Evolutionary conservation across 805 yeast genomes (phyloP).

Genomic region (Clavispora fructus): DNA sequence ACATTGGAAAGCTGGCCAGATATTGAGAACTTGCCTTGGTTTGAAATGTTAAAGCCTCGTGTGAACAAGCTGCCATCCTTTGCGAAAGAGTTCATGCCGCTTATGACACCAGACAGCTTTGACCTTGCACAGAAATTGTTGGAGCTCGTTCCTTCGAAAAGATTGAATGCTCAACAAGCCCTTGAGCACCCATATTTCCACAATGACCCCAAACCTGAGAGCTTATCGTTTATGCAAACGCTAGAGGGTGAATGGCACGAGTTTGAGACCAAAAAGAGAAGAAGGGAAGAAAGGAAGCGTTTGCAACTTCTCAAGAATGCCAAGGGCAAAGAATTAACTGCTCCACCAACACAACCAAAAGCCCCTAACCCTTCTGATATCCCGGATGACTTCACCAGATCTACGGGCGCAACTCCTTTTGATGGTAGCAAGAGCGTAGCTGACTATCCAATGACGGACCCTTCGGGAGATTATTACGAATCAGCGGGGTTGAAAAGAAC

Average conservation of each 20-base stretch:
- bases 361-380: neutral
- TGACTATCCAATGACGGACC: neutral
- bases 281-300: constrained; percentile 45
- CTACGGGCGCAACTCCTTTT: constrained; percentile 4
- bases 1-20: constrained; percentile 68
- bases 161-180: constrained; percentile 69
- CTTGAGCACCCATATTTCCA: constrained; percentile 65
- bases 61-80: constrained; percentile 28
- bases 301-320: constrained; percentile 23
- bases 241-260: constrained; percentile 92
- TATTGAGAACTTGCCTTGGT: constrained; percentile 84
- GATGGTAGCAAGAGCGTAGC: constrained; percentile 3
- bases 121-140: constrained; percentile 63
- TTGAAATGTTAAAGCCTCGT: constrained; percentile 70
- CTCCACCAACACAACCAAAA: constrained; percentile 1
- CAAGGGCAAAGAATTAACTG: constrained; percentile 10
- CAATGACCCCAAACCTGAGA: constrained; percentile 62
- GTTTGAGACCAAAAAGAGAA: constrained; percentile 82
- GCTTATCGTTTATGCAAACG: constrained; percentile 49
- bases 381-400: neutral
- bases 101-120: constrained; percentile 49
- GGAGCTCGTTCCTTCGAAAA: constrained; percentile 58
- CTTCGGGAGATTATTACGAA: neutral
- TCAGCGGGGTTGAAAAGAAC: neutral
- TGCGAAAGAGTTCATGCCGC: constrained; percentile 23